phyloP scores from a whole-genome alignment of 2,329 filamentous ascomycete species.

The Lizonia empirigonia region DNA sequence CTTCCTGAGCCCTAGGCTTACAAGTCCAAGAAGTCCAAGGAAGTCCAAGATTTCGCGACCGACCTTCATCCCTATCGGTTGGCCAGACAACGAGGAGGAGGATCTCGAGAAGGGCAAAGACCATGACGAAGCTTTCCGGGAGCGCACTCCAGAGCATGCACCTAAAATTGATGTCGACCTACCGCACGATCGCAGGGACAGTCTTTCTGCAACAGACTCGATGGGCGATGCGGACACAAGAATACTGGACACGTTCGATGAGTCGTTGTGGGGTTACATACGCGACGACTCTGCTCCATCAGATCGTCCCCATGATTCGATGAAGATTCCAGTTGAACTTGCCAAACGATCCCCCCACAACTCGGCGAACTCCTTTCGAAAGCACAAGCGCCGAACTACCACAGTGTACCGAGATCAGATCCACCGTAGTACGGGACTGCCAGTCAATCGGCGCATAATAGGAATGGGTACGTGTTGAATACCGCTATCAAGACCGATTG shows the following conservation, averaged over 20 bases:
- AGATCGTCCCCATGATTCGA: conserved; percentile 51
- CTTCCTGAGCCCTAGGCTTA: conserved; percentile 27
- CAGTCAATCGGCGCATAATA: conserved; percentile 39
- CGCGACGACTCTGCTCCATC: conserved; percentile 39
- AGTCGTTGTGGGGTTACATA: conserved; percentile 47
- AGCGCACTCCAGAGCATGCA: conserved; percentile 41
- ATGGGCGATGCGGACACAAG: conserved; percentile 47
- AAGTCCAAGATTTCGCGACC: conserved; percentile 51
- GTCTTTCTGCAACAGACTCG: conserved; percentile 47
- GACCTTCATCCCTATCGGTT: conserved; percentile 40
- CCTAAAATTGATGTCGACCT: conserved; percentile 49
- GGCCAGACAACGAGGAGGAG: conserved; percentile 33
- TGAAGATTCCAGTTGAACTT: conserved; percentile 51
- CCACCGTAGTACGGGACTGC: conserved; percentile 33
- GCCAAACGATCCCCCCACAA: conserved; percentile 43
- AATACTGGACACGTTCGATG: conserved; percentile 47
- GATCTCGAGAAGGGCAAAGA: conserved; percentile 50
- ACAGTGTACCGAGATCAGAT: conserved; percentile 35
- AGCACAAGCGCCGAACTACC: conserved; percentile 32
- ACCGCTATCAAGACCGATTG: conserved; percentile 5
- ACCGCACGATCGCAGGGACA: conserved; percentile 30
- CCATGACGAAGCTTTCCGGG: conserved; percentile 19
- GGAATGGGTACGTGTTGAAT: conserved; percentile 28
- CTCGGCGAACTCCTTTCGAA: conserved; percentile 34
- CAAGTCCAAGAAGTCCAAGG: conserved; percentile 30